Conservation (phyloP, 495 filamentous ascomycete species). For the Talaromyces ruber region DNA sequence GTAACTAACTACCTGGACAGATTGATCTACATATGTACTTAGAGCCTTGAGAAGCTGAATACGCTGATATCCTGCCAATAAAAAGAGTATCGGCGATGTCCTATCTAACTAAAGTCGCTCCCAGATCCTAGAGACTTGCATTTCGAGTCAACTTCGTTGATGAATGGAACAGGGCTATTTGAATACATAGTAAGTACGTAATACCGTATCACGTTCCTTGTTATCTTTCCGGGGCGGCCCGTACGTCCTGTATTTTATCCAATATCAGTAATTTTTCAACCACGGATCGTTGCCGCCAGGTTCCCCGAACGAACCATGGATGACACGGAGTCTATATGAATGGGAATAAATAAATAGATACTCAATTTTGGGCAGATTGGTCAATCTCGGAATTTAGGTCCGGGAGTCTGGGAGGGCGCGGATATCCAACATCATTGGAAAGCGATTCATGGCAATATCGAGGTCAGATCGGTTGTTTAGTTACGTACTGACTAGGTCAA, state of each 20-base stretch:
- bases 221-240: neutral
- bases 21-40: neutral
- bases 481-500: neutral
- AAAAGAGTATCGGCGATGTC: neutral
- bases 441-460: neutral
- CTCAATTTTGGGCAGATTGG: neutral
- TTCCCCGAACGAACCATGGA: neutral
- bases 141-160: neutral
- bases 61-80: neutral
- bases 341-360: neutral
- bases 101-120: neutral
- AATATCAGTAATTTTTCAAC: neutral
- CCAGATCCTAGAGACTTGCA: neutral
- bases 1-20: neutral
- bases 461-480: neutral
- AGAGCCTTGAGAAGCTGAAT: neutral
- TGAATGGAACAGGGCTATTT: neutral
- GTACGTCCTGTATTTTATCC: neutral
- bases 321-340: neutral
- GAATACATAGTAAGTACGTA: neutral
- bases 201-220: neutral
- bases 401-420: neutral
- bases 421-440: neutral
- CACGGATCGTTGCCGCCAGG: constrained; percentile 5
- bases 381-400: neutral